A percentile compares a stretch with the other conserved stretches of the same genome.
phyloP scores from a whole-genome alignment of 2,329 filamentous ascomycete genomes.

The Exophiala phaeomuriformis region DNA sequence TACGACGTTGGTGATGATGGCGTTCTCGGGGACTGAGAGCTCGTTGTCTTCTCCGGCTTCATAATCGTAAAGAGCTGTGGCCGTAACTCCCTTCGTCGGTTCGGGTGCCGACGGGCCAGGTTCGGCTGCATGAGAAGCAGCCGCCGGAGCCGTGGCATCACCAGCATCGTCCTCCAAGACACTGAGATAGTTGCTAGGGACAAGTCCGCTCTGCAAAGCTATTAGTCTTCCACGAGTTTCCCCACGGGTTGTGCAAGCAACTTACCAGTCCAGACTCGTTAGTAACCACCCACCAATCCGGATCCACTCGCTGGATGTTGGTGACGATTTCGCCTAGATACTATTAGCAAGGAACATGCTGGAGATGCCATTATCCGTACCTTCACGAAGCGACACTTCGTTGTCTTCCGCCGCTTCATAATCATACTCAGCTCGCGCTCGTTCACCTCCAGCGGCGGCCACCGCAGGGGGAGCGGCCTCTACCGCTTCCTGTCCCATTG shows the following conservation, averaged over 20 bases:
- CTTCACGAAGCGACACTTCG: conserved; percentile 83
- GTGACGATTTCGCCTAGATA: conserved; percentile 59
- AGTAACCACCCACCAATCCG: conserved; percentile 98
- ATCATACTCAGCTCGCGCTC: conserved; percentile 80
- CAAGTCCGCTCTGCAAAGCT: conserved; percentile 54
- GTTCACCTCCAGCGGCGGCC: conserved; percentile 50
- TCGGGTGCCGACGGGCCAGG: conserved; percentile 29
- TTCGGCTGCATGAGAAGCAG: conserved; percentile 34
- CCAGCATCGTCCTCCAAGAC: conserved; percentile 51
- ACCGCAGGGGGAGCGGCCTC: conserved; percentile 38
- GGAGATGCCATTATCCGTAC: conserved; percentile 31
- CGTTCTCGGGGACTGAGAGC: conserved; percentile 80
- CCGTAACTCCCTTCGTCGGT: conserved; percentile 51
- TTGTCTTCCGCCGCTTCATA: conserved; percentile 98
- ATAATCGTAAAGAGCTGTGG: conserved; percentile 88
- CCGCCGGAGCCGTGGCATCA: conserved; percentile 29
- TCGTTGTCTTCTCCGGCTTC: conserved; percentile 93
- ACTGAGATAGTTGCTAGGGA: conserved; percentile 97
- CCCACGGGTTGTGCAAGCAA: neutral
- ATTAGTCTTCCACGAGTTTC: neutral
- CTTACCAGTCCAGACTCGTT: conserved; percentile 69
- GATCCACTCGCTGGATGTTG: conserved; percentile 94
- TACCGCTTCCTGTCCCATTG: conserved; percentile 40
- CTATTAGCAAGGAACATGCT: neutral
- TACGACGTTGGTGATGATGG: conserved; percentile 70